Conservation (phyloP, 2,329 filamentous ascomycete species). For the Epichloe amarillans region DNA sequence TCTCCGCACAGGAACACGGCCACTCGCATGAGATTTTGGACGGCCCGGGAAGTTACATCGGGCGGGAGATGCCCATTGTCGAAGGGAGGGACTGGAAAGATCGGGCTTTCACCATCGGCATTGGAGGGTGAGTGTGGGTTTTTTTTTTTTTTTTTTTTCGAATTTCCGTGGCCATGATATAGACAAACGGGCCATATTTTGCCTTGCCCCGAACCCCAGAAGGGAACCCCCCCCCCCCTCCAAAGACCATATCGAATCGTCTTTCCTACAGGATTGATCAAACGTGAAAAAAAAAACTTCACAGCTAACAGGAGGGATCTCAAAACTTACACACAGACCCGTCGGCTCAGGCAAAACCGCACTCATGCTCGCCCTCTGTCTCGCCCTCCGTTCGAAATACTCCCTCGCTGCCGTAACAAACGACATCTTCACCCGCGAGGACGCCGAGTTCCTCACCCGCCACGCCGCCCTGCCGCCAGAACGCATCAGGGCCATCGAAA, state of each 20-base stretch:
- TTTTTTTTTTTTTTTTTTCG: background rate
- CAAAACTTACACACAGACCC: slow-evolving; percentile 40
- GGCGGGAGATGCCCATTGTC: slow-evolving; percentile 85
- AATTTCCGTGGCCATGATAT: too few species aligned
- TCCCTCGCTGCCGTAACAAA: slow-evolving; percentile 93
- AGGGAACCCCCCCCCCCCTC: too few species aligned
- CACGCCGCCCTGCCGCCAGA: slow-evolving; percentile 69
- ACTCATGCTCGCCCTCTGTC: slow-evolving; percentile 87
- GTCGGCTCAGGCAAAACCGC: slow-evolving; percentile 97
- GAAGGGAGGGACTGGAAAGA: slow-evolving; percentile 80
- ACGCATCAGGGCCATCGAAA: slow-evolving; percentile 92
- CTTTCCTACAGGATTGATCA: too few species aligned
- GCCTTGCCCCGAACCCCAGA: too few species aligned
- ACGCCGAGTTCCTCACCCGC: slow-evolving; percentile 90
- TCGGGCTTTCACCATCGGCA: slow-evolving; percentile 90
- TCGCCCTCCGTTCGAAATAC: slow-evolving; percentile 64
- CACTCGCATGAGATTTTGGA: slow-evolving; percentile 93
- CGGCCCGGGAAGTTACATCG: slow-evolving; percentile 79
- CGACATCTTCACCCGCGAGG: slow-evolving; percentile 97
- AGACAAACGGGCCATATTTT: background rate
- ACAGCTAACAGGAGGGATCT: too few species aligned
- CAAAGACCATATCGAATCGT: too few species aligned
- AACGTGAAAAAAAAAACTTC: too few species aligned
- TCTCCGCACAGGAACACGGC: slow-evolving; percentile 60
- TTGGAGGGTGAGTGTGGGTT: slow-evolving; percentile 76